A percentile compares a stretch with the other conserved stretches of the same genome.
Conservation (phyloP, 2,329 filamentous ascomycete genomes). For the Penicillium brevicompactum region DNA sequence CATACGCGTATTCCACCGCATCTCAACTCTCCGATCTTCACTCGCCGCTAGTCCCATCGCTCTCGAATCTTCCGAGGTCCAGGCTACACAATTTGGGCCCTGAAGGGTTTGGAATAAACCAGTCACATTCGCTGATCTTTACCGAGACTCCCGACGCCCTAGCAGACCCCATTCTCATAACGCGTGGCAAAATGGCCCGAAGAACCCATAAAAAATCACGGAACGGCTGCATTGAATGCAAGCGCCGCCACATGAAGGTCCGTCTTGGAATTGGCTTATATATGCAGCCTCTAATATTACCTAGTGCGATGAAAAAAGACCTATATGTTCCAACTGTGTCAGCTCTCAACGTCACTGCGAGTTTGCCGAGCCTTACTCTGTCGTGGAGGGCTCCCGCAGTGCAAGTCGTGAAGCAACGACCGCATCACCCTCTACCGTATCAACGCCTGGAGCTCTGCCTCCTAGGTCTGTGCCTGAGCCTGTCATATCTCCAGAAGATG, state of each 20-base stretch:
- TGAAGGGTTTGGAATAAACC: not conserved
- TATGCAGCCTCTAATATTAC: not conserved
- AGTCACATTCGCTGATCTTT: not conserved
- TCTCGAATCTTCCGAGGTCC: not conserved
- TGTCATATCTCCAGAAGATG: conserved; percentile 3
- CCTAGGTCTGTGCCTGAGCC: not conserved
- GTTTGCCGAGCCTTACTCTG: conserved; percentile 8
- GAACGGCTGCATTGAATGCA: conserved; percentile 41
- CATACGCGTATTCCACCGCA: conserved; percentile 3
- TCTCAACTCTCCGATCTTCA: not conserved
- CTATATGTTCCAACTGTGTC: conserved; percentile 37
- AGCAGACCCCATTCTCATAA: not conserved
- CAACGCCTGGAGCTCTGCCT: not conserved
- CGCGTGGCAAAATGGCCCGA: conserved; percentile 10
- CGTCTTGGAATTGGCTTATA: not conserved
- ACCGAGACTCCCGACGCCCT: not conserved
- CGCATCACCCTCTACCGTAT: not conserved
- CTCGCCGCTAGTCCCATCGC: not conserved
- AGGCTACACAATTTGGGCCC: not conserved
- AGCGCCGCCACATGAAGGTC: conserved; percentile 43
- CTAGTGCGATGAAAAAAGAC: conserved; percentile 39
- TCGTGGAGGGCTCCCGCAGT: not conserved
- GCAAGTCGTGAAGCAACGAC: not conserved
- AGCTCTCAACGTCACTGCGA: conserved; percentile 23
- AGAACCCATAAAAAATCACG: conserved; percentile 40